These are phyloP conservation scores for Penicillium longicatenatum DNA, from an alignment of 495 filamentous ascomycete genomes.

Conservation along the genomic window DNA sequence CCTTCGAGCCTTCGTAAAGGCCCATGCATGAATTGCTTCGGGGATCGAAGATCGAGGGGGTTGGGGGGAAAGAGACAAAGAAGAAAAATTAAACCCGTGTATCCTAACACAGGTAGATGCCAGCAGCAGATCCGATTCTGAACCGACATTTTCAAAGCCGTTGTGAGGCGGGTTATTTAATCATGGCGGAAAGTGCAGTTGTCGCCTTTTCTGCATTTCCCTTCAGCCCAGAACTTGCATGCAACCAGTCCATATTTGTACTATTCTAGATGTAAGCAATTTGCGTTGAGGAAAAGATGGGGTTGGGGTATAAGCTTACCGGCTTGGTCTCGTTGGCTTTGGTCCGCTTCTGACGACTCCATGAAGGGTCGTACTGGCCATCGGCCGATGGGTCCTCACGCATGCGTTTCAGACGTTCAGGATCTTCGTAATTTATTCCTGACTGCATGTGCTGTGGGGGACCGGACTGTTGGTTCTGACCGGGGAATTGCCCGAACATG, in stretches of 20 bases:
- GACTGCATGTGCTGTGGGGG: slow-evolving; percentile 25
- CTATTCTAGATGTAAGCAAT: slow-evolving; percentile 28
- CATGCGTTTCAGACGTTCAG: slow-evolving; percentile 45
- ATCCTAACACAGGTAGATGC: not conserved
- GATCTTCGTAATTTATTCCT: slow-evolving; percentile 38
- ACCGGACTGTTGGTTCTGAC: slow-evolving; percentile 34
- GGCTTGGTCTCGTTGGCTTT: slow-evolving; percentile 37
- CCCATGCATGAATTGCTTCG: slow-evolving; percentile 6
- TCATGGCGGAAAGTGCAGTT: slow-evolving; percentile 82
- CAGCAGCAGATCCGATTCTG: not conserved
- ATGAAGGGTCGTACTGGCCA: slow-evolving; percentile 25
- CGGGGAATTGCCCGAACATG: slow-evolving; percentile 51
- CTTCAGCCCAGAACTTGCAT: slow-evolving; percentile 77
- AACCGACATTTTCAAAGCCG: not conserved
- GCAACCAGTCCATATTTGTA: slow-evolving; percentile 51
- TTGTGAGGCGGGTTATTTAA: slow-evolving; percentile 2
- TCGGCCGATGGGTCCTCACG: slow-evolving; percentile 38
- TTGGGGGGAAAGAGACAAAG: not conserved
- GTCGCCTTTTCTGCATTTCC: slow-evolving; percentile 81
- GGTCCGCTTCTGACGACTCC: slow-evolving; percentile 38
- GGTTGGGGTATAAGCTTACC: slow-evolving; percentile 26
- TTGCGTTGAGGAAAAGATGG: not conserved
- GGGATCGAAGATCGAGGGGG: not conserved
- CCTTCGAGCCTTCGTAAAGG: slow-evolving; percentile 5
- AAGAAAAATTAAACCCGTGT: not conserved